A percentile compares a stretch with the other conserved stretches of the same genome.
phyloP scores from a whole-genome alignment of 176 grass and related monocot species.

The Otatea glauca region DNA sequence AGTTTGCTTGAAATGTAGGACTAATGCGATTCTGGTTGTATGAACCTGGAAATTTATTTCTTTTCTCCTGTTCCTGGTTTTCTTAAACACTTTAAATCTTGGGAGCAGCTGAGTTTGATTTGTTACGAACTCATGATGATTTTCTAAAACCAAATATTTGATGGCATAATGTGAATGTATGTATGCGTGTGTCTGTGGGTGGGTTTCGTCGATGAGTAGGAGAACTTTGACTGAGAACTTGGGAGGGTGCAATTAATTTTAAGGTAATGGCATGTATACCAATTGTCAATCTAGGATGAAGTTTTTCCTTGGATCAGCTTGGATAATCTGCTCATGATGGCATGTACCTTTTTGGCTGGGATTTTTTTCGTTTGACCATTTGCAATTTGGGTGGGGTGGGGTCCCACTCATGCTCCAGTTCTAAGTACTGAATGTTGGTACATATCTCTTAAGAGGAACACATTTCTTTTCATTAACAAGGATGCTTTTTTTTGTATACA shows the following conservation, averaged over 20 bases:
- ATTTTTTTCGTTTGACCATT: constrained; percentile 1
- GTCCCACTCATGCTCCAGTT: not conserved
- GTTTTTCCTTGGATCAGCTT: constrained; percentile 10
- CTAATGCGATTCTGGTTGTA: not conserved
- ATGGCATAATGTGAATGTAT: not conserved
- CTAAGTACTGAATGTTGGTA: not conserved
- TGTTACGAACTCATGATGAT: not conserved
- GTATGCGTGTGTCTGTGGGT: not conserved
- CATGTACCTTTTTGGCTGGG: not conserved
- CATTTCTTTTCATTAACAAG: not conserved
- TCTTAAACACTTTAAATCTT: constrained; percentile 14
- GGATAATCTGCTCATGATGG: not conserved
- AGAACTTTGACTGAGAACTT: not conserved
- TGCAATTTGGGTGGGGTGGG: too few relatives aligned
- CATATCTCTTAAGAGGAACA: not conserved
- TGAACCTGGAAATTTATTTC: not conserved
- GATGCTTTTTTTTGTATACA: not conserved
- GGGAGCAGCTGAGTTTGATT: not conserved
- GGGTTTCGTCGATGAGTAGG: not conserved
- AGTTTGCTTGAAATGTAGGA: not conserved
- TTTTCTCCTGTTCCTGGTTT: constrained; percentile 6
- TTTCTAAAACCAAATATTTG: not conserved
- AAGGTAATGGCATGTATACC: not conserved
- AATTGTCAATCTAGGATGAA: not conserved
- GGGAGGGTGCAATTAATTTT: not conserved